phyloP scores from a whole-genome alignment of 1,284 basidiomycete genomes.

The Boletellus deceptivus region DNA sequence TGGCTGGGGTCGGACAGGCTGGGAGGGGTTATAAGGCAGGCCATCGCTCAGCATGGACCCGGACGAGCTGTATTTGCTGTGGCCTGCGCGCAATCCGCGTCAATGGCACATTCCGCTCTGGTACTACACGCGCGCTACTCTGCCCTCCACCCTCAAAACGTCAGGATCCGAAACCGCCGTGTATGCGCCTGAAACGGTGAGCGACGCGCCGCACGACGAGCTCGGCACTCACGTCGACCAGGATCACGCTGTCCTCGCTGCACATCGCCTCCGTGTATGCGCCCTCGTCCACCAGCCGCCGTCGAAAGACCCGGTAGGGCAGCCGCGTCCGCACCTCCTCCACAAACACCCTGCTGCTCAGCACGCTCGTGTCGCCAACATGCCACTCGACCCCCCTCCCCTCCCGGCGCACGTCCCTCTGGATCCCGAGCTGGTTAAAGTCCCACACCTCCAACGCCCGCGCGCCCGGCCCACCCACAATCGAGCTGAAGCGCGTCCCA shows the following conservation, averaged over 20 bases:
- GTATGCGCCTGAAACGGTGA: conserved; percentile 11
- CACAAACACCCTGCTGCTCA: conserved; percentile 32
- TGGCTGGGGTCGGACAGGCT: neutral
- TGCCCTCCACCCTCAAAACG: conserved; percentile 20
- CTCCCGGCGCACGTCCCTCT: conserved; percentile 25
- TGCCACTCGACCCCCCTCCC: conserved; percentile 23
- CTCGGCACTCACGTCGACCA: conserved; percentile 44
- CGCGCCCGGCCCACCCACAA: conserved; percentile 7
- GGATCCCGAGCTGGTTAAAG: conserved; percentile 48
- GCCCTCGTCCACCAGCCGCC: conserved; percentile 10
- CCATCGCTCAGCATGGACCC: no score
- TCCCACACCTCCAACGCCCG: conserved; percentile 43
- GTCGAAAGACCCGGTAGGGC: conserved; percentile 39
- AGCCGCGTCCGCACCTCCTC: conserved; percentile 43
- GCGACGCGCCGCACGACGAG: no score
- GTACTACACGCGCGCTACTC: neutral
- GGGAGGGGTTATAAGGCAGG: neutral
- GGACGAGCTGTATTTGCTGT: conserved; percentile 32
- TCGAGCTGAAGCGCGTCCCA: conserved; percentile 46
- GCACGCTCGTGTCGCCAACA: conserved; percentile 22
- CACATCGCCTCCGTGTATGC: conserved; percentile 41
- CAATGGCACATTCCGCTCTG: conserved; percentile 30
- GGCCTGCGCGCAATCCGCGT: conserved; percentile 29
- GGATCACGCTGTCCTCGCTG: conserved; percentile 52
- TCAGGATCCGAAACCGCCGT: conserved; percentile 30